phyloP scores from a whole-genome alignment of 108 stramenopile genomes.

The Poteriospumella lacustris region DNA sequence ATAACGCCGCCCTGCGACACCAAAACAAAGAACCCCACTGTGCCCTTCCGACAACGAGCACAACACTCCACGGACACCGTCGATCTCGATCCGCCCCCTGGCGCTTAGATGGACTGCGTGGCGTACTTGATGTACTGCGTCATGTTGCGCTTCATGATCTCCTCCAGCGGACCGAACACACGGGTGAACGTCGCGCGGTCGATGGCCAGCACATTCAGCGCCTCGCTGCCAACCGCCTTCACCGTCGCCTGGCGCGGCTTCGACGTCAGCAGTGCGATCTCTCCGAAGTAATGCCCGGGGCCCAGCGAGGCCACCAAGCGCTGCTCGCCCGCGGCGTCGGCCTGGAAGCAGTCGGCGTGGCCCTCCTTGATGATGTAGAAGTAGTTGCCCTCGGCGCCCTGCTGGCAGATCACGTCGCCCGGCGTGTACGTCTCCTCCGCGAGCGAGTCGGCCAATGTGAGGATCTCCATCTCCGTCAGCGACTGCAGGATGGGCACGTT shows the following conservation, averaged over 20 bases:
- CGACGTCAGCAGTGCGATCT: slow-evolving; percentile 59
- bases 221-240: slow-evolving; percentile 52
- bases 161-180: slow-evolving; percentile 61
- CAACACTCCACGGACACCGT: too few relatives aligned
- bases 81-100: too few relatives aligned
- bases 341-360: slow-evolving; percentile 30
- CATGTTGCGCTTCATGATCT: slow-evolving; percentile 65
- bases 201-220: slow-evolving; percentile 55
- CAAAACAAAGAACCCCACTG: too few relatives aligned
- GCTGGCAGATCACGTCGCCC: slow-evolving; percentile 44
- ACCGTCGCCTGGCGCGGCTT: slow-evolving; percentile 68
- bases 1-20: too few relatives aligned
- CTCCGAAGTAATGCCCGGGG: slow-evolving; percentile 32
- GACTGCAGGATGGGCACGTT: slow-evolving; percentile 47
- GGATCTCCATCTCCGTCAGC: slow-evolving; percentile 55
- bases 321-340: slow-evolving; percentile 41
- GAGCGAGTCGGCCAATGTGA: slow-evolving; percentile 57
- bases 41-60: too few relatives aligned
- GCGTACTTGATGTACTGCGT: slow-evolving; percentile 54
- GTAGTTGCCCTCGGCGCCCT: slow-evolving; percentile 48
- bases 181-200: slow-evolving; percentile 67
- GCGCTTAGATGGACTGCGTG: slow-evolving; percentile 28
- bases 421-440: slow-evolving; percentile 44
- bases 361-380: slow-evolving; percentile 58
- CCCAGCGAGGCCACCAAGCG: not conserved